Evolutionary conservation across 257 asterid genomes (phyloP), one percentile per base, ranked within the genome.

Genomic region (Prunella vulgaris): DNA sequence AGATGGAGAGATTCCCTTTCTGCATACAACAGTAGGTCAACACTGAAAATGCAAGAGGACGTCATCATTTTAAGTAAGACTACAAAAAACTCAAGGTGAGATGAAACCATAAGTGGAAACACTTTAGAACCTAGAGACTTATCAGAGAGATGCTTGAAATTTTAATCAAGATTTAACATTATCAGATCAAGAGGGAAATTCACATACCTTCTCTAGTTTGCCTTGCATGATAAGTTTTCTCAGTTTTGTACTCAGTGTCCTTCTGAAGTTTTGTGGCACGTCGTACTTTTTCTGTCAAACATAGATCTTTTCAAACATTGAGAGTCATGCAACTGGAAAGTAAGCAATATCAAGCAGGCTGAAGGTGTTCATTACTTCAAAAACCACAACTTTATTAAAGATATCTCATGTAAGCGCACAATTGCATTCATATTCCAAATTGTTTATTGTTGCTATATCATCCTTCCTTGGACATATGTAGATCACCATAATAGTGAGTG

Each of bases 191-290:
- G 38, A 5, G 24, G 30, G 74, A 32, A 71, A 46, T 46, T 57
- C 52, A 71, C 60, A 35, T 68, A 86, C 94, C 94, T 76, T 85
- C 66, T 78, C 87, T 58, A 87, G 62, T 60, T 73, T 85, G 61
- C 85, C 90, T 75, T 81, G 82, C 61, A 49, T 17, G 46, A 83
- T 81, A 27, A 85, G 85, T 74, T 71, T 82, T 71, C 84, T 68
- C 79, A 87, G 66, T 82, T 77, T 85, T 10, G 82, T 28, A 65
- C 77, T 69, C 71, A 87, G 64, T 40, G 68, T 25, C 80, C 79
- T 85, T 78, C 81, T 81, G 62, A 80, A 80, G 32, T 77, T 74
- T 27, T 44, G 75, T 17, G 84, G 83, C 68, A 83, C 81, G 53
- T 78, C 77, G 17, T 76, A 72, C 64, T 69, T 77, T 72, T 62